Evolutionary conservation across 2,329 filamentous ascomycete species (phyloP), one percentile per base, ranked within the genome.

Genomic region (Rutstroemia sp.): DNA sequence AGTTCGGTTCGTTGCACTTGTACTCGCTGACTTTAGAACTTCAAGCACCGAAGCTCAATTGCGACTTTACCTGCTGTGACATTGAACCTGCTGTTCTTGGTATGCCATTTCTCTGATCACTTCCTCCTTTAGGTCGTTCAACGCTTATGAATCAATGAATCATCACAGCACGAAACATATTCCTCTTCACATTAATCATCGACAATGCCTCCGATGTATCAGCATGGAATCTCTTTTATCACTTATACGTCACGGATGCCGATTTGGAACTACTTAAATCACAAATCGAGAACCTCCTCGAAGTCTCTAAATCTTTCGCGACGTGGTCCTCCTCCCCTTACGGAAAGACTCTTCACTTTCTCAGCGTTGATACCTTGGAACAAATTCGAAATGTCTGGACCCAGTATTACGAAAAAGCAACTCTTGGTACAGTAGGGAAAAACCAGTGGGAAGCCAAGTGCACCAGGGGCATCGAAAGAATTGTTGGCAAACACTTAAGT

Each of bases 171-270:
- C 49, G 58, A 18, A 57, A 59, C 14, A 47, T 54, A n/a, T 39
- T 57, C 2, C 41, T 59, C 1, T 50, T 49, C 18, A 34, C 50
- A 9, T 30, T 59, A 2, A 12, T 59, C n/a, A 27, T 59, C 12
- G 50, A 59, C 18, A 47, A 52, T 14, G 25, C n/a, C 9, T 7
- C 34, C 10, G 12, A 30, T 30, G 8, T 12, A 14, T 34, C 42
- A n/a, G 51, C 49, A 9, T 59, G 58, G 58, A 54, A 51, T 12
- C 37, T 51, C 8, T 59, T 54, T 23, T 58, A 59, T 27, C 50
- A 59, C 44, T 19, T 54, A 21, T 54, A 41, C 25, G 18, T 59
- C 4, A 52, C 56, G 2, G 39, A 37, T n/a, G 18, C 37, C 39
- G 25, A 52, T n/a, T 30, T 49, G 9, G 38, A 44, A 5, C 34